Conservation (phyloP, 2,329 filamentous ascomycete genomes). For the Helminthosporium solani region DNA sequence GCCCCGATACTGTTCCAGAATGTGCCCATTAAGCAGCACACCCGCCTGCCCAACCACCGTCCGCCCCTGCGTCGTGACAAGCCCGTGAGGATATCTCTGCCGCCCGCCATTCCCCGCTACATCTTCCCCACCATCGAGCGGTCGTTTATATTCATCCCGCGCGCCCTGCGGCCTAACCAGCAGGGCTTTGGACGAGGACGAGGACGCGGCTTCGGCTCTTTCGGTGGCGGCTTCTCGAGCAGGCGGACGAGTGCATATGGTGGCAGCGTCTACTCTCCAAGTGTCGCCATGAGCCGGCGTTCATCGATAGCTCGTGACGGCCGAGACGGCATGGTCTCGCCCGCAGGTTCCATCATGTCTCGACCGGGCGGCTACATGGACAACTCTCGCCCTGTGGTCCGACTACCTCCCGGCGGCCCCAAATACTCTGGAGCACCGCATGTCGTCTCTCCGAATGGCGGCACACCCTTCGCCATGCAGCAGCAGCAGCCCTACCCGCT, state of each 20-base stretch:
- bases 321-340: conserved; percentile 76
- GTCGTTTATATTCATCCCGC: conserved; percentile 97
- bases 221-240: conserved; percentile 63
- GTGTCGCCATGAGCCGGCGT: conserved; percentile 81
- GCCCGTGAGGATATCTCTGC: conserved; percentile 89
- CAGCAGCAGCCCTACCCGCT: conserved; percentile 55
- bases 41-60: conserved; percentile 88
- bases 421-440: conserved; percentile 35
- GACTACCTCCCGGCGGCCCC: conserved; percentile 67
- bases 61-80: conserved; percentile 94
- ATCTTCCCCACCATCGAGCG: conserved; percentile 87
- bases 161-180: conserved; percentile 89
- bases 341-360: conserved; percentile 75
- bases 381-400: conserved; percentile 70
- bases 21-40: conserved; percentile 85
- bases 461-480: conserved; percentile 49
- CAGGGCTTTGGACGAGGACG: conserved; percentile 68
- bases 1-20: conserved; percentile 69
- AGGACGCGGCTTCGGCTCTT: conserved; percentile 70
- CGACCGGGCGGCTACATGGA: conserved; percentile 63
- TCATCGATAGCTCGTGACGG: conserved; percentile 74
- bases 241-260: conserved; percentile 79
- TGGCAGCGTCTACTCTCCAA: conserved; percentile 82
- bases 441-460: conserved; percentile 34
- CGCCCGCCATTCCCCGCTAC: conserved; percentile 75